phyloP scores from a whole-genome alignment of 2,329 filamentous ascomycete species.

The Diaporthe nobilis region DNA sequence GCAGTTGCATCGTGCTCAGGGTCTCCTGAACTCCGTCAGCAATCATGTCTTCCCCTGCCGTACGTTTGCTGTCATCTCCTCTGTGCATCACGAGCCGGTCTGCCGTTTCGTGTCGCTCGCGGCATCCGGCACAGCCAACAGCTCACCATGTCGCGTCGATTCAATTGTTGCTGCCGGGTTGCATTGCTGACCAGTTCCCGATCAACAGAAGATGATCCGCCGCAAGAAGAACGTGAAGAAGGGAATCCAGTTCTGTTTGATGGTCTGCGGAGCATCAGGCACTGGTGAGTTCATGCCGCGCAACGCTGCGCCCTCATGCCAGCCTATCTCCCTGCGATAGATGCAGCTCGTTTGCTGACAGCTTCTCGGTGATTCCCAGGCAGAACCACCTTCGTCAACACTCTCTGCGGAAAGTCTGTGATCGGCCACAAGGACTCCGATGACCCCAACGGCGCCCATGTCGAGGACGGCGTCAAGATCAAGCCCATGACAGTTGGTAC shows the following conservation, averaged over 20 bases:
- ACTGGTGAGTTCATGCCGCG: conserved; percentile 77
- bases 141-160: conserved; percentile 30
- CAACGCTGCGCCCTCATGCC: conserved; percentile 26
- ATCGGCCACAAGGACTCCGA: conserved; percentile 93
- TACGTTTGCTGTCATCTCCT: conserved; percentile 42
- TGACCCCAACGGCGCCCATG: conserved; percentile 87
- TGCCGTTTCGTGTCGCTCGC: conserved; percentile 19
- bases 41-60: conserved; percentile 48
- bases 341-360: conserved; percentile 42
- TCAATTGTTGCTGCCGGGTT: conserved; percentile 41
- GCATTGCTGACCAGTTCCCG: conserved; percentile 47
- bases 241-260: conserved; percentile 99
- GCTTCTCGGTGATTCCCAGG: conserved; percentile 64
- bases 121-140: neutral
- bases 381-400: conserved; percentile 99
- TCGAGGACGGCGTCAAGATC: conserved; percentile 98
- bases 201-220: conserved; percentile 88
- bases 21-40: conserved; percentile 29
- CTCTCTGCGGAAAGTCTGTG: conserved; percentile 95
- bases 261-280: conserved; percentile 99
- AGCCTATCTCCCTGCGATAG: conserved; percentile 1
- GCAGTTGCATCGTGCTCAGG: conserved; percentile 10
- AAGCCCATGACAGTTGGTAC: conserved; percentile 97
- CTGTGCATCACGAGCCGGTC: conserved; percentile 37
- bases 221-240: conserved; percentile 99